Evolutionary conservation across 495 filamentous ascomycete genomes (phyloP), one percentile per base, ranked within the genome.

Genomic region (Neohortaea acidophila): DNA sequence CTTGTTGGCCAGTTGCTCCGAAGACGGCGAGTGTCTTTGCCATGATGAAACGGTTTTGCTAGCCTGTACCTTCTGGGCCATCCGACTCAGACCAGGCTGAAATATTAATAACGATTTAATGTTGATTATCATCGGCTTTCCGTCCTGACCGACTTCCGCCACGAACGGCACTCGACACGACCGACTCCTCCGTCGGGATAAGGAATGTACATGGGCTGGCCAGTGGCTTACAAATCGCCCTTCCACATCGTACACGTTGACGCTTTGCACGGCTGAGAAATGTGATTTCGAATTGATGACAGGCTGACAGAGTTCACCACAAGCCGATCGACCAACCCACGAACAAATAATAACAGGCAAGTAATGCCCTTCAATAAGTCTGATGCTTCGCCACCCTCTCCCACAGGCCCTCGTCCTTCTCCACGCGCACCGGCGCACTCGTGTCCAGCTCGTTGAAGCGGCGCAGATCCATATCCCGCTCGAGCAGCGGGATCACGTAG

Each of bases 401-500:
- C 48, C 44, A 46, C 17, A 51, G 21, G 20, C 19, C 17, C 26
- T 33, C 19, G 18, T 51, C 48, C 21, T 27, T 9, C 41, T 53
- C 50, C n/a, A 59, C 60, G 35, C 52, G 57, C 22, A 66, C 64
- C 29, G 62, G 60, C 20, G 54, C 36, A 28, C 47, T 55, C 7
- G 66, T 61, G 36, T 62, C 65, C 25, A 73, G 50, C 56, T 79
- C 75, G 57, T 77, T 67, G 57, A 67, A 68, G 6, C 75, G 55
- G n/a, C 69, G 47, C 41, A 78, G 49, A 51, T 77, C 73, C 71
- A 77, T 76, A n/a, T 65, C 59, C 54, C 65, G 66, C 51, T 75
- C 74, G 29, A 79, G 55, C 38, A 79, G 48, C 21, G 74, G 75
- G 36, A 70, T 60, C 8, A 78, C 72, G 46, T 77, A 76, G 5